Conservation (phyloP, 345 rosid genomes). For the Capsella bursapastoris region DNA sequence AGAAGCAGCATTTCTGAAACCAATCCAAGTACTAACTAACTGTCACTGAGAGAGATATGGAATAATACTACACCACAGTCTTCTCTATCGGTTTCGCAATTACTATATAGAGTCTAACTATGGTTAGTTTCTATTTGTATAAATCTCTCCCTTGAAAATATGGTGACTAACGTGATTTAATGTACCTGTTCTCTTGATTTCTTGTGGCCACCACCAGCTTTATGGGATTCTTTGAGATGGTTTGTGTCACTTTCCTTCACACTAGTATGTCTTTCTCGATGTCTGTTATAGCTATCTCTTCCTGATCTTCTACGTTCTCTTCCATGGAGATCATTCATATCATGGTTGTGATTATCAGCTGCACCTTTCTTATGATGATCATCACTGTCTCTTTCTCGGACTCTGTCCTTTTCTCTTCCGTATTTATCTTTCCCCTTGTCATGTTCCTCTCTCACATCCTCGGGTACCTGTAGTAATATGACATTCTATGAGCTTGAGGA, state of each 20-base stretch:
- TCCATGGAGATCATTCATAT: conserved; percentile 48
- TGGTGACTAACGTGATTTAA: conserved; percentile 14
- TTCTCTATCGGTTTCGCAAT: not conserved
- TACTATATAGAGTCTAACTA: too few relatives aligned
- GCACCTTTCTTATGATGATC: conserved; percentile 57
- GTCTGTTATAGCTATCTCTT: conserved; percentile 63
- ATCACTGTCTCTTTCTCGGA: conserved; percentile 63
- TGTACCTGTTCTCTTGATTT: conserved; percentile 66
- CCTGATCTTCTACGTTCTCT: conserved; percentile 63
- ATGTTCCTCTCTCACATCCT: conserved; percentile 71
- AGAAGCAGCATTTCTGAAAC: conserved; percentile 20
- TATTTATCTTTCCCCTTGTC: conserved; percentile 68
- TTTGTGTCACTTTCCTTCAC: conserved; percentile 61
- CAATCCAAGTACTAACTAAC: not conserved
- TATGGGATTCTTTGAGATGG: conserved; percentile 55
- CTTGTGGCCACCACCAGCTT: conserved; percentile 59
- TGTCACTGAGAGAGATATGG: conserved; percentile 4
- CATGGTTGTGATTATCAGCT: conserved; percentile 53
- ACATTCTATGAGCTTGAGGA: conserved; percentile 25
- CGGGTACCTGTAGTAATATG: conserved; percentile 59
- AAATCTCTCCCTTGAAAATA: conserved; percentile 8
- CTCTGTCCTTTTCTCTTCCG: conserved; percentile 71
- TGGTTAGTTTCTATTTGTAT: not conserved
- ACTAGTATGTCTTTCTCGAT: conserved; percentile 64
- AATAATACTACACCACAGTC: conserved; percentile 11